These are phyloP conservation scores for Plasmodium sp. DNA, from an alignment of 169 alveolate species.

Conservation along the genomic window DNA sequence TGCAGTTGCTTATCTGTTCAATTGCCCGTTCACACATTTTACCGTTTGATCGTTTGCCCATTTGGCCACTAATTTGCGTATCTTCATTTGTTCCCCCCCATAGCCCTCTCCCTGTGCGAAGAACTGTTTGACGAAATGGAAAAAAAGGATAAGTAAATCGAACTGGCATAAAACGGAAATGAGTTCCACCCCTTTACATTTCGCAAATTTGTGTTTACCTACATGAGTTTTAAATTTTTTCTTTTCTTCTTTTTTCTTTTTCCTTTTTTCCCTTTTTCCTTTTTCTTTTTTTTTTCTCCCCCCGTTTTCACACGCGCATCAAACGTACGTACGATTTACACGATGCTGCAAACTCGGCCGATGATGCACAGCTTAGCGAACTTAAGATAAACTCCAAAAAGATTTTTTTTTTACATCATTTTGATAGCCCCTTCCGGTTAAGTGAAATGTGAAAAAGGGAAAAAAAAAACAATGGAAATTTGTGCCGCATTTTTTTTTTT, in stretches of 20 bases:
- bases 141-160: slow-evolving; percentile 2
- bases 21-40: not conserved
- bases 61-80: not conserved
- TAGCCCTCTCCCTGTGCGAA: slow-evolving; percentile 52
- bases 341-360: not conserved
- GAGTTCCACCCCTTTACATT: not conserved
- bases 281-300: not conserved
- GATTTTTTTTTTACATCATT: too few relatives aligned
- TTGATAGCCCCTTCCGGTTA: too few relatives aligned
- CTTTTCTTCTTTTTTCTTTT: not conserved
- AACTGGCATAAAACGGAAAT: not conserved
- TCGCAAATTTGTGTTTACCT: not conserved
- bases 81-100: not conserved
- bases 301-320: not conserved
- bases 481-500: too few relatives aligned
- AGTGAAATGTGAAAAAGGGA: too few relatives aligned
- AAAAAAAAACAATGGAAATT: too few relatives aligned
- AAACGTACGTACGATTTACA: not conserved
- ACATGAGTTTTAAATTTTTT: not conserved
- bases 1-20: not conserved
- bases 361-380: not conserved
- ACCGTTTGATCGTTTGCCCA: not conserved
- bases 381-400: not conserved
- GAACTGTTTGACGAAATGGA: slow-evolving; percentile 56
- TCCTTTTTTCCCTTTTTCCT: not conserved